Evolutionary conservation across 768 basidiomycete species (phyloP).

Genomic region (Amanita rubescens): DNA sequence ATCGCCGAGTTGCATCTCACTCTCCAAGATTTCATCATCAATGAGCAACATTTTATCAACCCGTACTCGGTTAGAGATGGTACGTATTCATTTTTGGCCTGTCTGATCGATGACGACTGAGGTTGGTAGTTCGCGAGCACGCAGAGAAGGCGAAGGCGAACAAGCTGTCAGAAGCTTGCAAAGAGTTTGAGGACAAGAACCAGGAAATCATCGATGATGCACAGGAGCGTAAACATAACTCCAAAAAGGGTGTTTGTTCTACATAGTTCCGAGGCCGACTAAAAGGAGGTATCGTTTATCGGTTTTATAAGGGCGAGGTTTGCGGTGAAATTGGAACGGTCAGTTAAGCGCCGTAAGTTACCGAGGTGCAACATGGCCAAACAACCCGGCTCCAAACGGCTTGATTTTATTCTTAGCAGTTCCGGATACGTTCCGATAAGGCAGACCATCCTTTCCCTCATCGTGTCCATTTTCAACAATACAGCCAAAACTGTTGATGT

Average conservation of each 20-base stretch:
- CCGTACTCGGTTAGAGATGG: slow-evolving; percentile 22
- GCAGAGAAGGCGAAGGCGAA: slow-evolving; percentile 16
- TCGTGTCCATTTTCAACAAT: slow-evolving; percentile 48
- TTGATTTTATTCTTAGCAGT: no score
- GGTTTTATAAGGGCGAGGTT: no score
- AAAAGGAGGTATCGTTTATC: no score
- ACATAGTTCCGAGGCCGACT: no score
- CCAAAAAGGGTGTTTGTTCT: no score
- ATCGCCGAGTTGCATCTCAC: slow-evolving; percentile 2
- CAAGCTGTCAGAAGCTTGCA: slow-evolving; percentile 18
- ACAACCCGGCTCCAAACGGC: no score
- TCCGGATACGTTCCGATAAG: no score
- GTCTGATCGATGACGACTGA: not conserved
- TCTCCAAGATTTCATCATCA: slow-evolving; percentile 9
- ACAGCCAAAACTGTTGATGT: slow-evolving; percentile 24
- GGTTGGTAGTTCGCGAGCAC: slow-evolving; percentile 15
- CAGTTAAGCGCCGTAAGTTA: no score
- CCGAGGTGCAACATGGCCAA: no score
- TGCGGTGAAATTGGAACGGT: no score
- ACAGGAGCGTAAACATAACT: no score
- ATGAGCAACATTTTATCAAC: slow-evolving; percentile 17
- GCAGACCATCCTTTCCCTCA: slow-evolving; percentile 58
- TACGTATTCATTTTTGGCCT: slow-evolving; percentile 12
- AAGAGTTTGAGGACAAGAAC: slow-evolving; percentile 22
- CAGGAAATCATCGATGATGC: slow-evolving; percentile 13